Evolutionary conservation across 2,329 filamentous ascomycete species (phyloP).

Genomic region (Aspergillus latus): DNA sequence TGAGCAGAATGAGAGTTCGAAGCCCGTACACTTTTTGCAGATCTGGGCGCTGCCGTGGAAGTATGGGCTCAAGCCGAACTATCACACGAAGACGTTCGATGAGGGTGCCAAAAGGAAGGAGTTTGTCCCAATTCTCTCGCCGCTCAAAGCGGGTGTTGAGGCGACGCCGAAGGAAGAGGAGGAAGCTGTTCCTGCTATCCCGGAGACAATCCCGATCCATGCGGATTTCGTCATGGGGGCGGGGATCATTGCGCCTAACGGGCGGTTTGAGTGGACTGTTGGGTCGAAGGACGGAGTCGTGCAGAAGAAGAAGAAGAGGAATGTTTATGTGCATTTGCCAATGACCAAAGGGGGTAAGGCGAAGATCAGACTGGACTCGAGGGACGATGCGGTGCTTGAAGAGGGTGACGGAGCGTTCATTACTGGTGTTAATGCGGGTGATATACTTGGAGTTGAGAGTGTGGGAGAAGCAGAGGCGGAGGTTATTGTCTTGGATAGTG

Average conservation of each 20-base stretch:
- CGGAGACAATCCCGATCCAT: slow-evolving; percentile 76
- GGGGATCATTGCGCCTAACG: slow-evolving; percentile 66
- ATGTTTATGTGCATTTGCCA: slow-evolving; percentile 77
- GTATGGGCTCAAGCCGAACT: slow-evolving; percentile 68
- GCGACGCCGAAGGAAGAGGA: slow-evolving; percentile 64
- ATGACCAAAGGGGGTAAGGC: slow-evolving; percentile 75
- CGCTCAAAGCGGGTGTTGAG: slow-evolving; percentile 64
- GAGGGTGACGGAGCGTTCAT: slow-evolving; percentile 85
- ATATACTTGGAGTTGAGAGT: slow-evolving; percentile 65
- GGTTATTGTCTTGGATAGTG: slow-evolving; percentile 66
- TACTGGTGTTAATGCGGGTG: slow-evolving; percentile 62
- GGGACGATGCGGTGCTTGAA: slow-evolving; percentile 64
- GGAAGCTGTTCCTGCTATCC: slow-evolving; percentile 60
- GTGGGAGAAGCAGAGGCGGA: slow-evolving; percentile 68
- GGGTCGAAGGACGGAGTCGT: slow-evolving; percentile 50
- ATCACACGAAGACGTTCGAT: slow-evolving; percentile 71
- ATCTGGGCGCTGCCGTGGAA: slow-evolving; percentile 85
- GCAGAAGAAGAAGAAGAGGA: slow-evolving; percentile 52
- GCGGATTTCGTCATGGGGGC: slow-evolving; percentile 83
- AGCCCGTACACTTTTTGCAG: slow-evolving; percentile 79
- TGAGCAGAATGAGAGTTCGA: slow-evolving; percentile 74
- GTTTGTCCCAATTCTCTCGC: slow-evolving; percentile 75
- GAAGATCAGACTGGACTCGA: slow-evolving; percentile 66
- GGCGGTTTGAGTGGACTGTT: slow-evolving; percentile 69
- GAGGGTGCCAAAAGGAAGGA: slow-evolving; percentile 70